Base-by-base conservation (phyloP, 805 yeast species). In the Cyberlindnera mrakii region DNA sequence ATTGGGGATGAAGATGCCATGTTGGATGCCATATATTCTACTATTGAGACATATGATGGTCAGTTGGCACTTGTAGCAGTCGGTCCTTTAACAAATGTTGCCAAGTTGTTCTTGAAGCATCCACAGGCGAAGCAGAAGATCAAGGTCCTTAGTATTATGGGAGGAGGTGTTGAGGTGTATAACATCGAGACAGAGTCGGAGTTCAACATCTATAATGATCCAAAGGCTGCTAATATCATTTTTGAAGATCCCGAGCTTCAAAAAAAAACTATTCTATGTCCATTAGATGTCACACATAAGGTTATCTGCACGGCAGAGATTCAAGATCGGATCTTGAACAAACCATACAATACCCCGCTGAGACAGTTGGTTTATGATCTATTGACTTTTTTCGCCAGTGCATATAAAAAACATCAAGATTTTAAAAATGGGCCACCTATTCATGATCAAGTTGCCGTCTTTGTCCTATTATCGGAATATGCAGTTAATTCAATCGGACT, bases 381-480 rank as follows among this genome's bases (percentile, higher is more conserved):
- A 40, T 67, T 80, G 52, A 63, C 67, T 10, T 77, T 68, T 46
- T 79, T 78, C 55, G 70, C 74, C 11, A 63, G 65, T 19, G 51
- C 76, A 9, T 72, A 74, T 55, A 64, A 65, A 33, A 54, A 60
- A 33, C 71, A 69, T 48, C 71, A 72, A 3, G 35, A 36, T 3
- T 67, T 75, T 58, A 47, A 48, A 20, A 46, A 57, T 5, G 91
- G 93, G 0, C 89, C 93, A 5, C 87, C 89, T 1, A 70, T 85
- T 1, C 95, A 87, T 61, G 96, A 86, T 59, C 91, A 93, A 1
- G 65, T 85, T 40, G 85, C 95, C 1, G 66, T 84, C 10, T 75
- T 74, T 41, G 78, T 78, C 0, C 54, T 85, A 31, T 59, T 85
- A 27, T 60, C 65, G 37, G 48, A 60, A 37, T 52, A 54, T 30